A percentile compares a stretch with the other conserved stretches of the same genome.
Evolutionary conservation across 192 early-diverging fungal genomes (phyloP).

Genomic region (Linnemannia zychae): DNA sequence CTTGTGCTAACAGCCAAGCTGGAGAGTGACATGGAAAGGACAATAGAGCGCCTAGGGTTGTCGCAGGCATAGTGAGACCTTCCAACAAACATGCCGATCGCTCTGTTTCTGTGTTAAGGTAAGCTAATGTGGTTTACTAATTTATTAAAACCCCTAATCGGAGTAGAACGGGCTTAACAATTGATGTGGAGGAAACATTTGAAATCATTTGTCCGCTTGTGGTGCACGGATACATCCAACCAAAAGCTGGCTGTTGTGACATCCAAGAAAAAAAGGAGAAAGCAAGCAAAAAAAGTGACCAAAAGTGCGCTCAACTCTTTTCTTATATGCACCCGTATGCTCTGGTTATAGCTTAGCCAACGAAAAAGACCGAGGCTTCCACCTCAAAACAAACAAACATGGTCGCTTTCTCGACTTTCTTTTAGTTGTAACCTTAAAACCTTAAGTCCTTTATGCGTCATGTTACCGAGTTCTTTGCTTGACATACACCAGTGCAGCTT

Average conservation of each 20-base stretch:
- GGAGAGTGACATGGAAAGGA: conserved; percentile 1
- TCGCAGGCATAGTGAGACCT: neutral
- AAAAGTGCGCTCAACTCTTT: too few species aligned
- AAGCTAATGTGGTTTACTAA: too few species aligned
- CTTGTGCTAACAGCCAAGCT: conserved; percentile 1
- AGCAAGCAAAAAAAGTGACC: too few species aligned
- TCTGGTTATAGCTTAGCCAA: too few species aligned
- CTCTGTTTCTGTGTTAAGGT: too few species aligned
- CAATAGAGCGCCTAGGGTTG: conserved; percentile 8
- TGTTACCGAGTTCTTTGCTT: neutral
- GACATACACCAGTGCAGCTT: too few species aligned
- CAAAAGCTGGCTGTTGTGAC: neutral
- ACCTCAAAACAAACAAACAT: neutral
- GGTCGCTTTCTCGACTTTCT: neutral
- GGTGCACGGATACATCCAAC: neutral
- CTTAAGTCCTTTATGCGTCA: neutral
- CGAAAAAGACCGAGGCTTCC: too few species aligned
- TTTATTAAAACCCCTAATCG: too few species aligned
- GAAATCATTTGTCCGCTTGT: neutral
- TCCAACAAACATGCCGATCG: neutral
- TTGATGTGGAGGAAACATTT: neutral
- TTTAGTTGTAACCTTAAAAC: neutral
- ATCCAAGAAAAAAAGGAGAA: neutral
- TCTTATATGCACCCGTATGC: too few species aligned
- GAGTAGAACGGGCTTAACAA: neutral